Evolutionary conservation across 164 flowering plant species (phyloP), one percentile per base, ranked within the genome.

Genomic region (Aristolochia californica): DNA sequence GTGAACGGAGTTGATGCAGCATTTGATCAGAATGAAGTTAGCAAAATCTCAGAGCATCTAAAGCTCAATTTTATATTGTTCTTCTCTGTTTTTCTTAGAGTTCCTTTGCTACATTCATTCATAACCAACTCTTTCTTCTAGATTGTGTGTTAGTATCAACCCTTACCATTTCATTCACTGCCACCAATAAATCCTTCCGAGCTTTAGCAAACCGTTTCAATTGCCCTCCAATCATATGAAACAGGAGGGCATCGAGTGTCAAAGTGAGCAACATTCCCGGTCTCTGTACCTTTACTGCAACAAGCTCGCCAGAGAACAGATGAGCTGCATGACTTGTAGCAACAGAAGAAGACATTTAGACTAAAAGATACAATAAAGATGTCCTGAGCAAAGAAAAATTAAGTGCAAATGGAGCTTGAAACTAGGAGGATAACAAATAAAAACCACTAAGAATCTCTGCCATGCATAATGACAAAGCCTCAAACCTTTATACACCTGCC

Each of bases 221-320:
- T 67, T 93, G 98, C 53, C 97, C 97, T 22, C 98, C 94, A 64
- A 93, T 85, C 97, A 93, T 82, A 45, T 87, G 70, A 66, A 93
- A 93, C 64, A 93, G 67, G 58, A 87, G 58, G 55, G 98, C 97
- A 80, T 93, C 98, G 67, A 85, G 94, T 22, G 94, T 93, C 82
- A 93, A 75, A 43, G 61, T 55, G 57, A 70, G 85, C 15, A 84
- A 70, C 91, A 93, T 88, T 25, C 95, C 95, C 61, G 98, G 98
- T 71, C 98, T 83, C 75, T 93, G 98, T 43, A 93, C 98, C 74
- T 93, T 93, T 66, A 93, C 97, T 64, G 98, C 98, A 66, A 88
- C 98, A 49, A 85, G 82, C 82, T 88, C 97, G 66, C 98, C 97
- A 71, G 97, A 76, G 74, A 79, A 87, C 80, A 93, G 70, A 67